Conservation (phyloP, 2,329 filamentous ascomycete genomes). For the Colletotrichum simmondsii region DNA sequence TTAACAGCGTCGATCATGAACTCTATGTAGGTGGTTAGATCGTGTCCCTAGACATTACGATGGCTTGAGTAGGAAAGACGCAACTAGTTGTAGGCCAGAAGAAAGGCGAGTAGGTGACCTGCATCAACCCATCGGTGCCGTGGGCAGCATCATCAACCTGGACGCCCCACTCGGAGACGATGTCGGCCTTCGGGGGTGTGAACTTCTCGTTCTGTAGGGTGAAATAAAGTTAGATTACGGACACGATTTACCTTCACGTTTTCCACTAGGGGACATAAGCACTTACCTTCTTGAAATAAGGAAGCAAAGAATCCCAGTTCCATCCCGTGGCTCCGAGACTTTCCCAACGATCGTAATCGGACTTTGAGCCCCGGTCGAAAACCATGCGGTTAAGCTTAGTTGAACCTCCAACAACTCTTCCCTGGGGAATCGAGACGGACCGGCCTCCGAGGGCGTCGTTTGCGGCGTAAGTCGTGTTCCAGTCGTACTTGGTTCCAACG, state of each 20-base stretch:
- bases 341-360: constrained; percentile 49
- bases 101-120: constrained; percentile 44
- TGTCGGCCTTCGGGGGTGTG: constrained; percentile 39
- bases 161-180: constrained; percentile 41
- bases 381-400: constrained; percentile 46
- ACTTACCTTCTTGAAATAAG: constrained; percentile 44
- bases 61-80: neutral
- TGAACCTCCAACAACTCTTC: constrained; percentile 41
- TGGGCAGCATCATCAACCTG: constrained; percentile 40
- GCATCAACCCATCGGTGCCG: constrained; percentile 40
- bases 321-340: constrained; percentile 48
- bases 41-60: neutral
- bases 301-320: constrained; percentile 48
- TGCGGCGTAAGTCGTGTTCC: constrained; percentile 38
- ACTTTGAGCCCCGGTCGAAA: constrained; percentile 41
- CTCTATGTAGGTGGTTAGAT: constrained; percentile 13
- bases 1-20: constrained; percentile 35
- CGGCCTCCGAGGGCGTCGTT: constrained; percentile 30
- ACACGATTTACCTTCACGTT: neutral
- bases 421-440: constrained; percentile 13
- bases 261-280: too few relatives aligned
- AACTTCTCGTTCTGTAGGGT: constrained; percentile 33
- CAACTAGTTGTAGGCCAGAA: constrained; percentile 44
- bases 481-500: constrained; percentile 40
- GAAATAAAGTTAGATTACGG: neutral